Evolutionary conservation across 2,329 filamentous ascomycete species (phyloP).

Genomic region (Monosporascus sp.): DNA sequence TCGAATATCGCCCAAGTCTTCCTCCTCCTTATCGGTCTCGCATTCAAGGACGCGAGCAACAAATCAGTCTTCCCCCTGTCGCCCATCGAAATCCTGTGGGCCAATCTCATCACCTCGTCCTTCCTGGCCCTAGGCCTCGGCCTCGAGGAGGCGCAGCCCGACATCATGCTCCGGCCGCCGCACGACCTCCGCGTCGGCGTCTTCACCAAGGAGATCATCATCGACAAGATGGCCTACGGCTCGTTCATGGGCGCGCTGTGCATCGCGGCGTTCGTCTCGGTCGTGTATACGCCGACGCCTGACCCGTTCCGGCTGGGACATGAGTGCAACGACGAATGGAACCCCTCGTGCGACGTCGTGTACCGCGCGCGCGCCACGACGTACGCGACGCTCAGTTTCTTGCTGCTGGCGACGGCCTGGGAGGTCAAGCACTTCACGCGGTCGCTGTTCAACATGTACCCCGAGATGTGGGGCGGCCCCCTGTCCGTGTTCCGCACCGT

Average conservation of each 20-base stretch:
- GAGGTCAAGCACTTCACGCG: conserved; percentile 67
- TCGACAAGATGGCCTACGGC: conserved; percentile 63
- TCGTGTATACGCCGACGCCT: conserved; percentile 39
- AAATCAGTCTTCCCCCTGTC: conserved; percentile 65
- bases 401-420: conserved; percentile 65
- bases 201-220: conserved; percentile 59
- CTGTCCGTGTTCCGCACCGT: conserved; percentile 54
- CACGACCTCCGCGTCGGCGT: conserved; percentile 55
- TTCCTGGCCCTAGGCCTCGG: conserved; percentile 68
- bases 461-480: conserved; percentile 41
- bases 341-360: conserved; percentile 46
- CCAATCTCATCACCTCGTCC: conserved; percentile 68
- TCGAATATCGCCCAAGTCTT: conserved; percentile 67
- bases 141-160: conserved; percentile 62
- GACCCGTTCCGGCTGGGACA: conserved; percentile 40
- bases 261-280: conserved; percentile 54
- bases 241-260: conserved; percentile 58
- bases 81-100: conserved; percentile 70
- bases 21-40: conserved; percentile 61
- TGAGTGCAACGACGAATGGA: conserved; percentile 52
- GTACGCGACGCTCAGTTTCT: conserved; percentile 64
- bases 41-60: conserved; percentile 55
- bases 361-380: conserved; percentile 63
- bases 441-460: conserved; percentile 63
- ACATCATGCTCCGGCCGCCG: conserved; percentile 62